Conservation (phyloP, 768 basidiomycete species). For the Phlebiopsis flavidoalba region DNA sequence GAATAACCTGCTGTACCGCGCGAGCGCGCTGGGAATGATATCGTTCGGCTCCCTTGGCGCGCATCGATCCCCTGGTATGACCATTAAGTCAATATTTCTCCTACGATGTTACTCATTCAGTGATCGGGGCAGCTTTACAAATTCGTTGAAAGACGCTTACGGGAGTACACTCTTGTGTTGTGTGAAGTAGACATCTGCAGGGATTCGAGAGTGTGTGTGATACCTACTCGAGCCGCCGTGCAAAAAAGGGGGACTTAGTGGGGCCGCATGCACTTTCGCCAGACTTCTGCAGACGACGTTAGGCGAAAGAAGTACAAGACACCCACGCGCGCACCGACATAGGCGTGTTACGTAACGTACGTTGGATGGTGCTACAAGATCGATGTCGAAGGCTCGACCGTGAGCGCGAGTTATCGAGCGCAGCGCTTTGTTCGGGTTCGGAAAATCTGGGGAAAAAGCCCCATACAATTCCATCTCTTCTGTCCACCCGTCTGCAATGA, state of each 20-base stretch:
- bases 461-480: conserved; percentile 90
- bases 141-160: conserved; percentile 8
- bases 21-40: conserved; percentile 53
- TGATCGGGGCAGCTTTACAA: neutral
- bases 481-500: conserved; percentile 76
- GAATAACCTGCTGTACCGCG: conserved; percentile 64
- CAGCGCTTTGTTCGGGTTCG: too few species aligned
- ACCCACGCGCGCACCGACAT: conserved; percentile 77
- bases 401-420: neutral
- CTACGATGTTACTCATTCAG: conserved; percentile 27
- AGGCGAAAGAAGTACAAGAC: conserved; percentile 59
- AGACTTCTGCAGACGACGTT: conserved; percentile 32
- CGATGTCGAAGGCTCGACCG: neutral
- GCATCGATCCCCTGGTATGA: conserved; percentile 82
- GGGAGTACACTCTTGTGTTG: conserved; percentile 19
- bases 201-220: conserved; percentile 71
- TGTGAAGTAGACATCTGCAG: conserved; percentile 42
- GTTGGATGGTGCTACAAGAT: conserved; percentile 59
- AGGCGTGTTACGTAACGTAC: conserved; percentile 78
- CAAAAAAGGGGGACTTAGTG: conserved; percentile 40
- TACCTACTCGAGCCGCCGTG: conserved; percentile 66
- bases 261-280: conserved; percentile 19
- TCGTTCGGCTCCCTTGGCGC: conserved; percentile 74
- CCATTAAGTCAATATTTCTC: conserved; percentile 60
- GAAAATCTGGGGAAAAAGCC: too few species aligned